Percentiles rank a stretch among this genome's conserved stretches.
phyloP scores from a whole-genome alignment of 345 rosid genomes.

The Dovyalis caffra region DNA sequence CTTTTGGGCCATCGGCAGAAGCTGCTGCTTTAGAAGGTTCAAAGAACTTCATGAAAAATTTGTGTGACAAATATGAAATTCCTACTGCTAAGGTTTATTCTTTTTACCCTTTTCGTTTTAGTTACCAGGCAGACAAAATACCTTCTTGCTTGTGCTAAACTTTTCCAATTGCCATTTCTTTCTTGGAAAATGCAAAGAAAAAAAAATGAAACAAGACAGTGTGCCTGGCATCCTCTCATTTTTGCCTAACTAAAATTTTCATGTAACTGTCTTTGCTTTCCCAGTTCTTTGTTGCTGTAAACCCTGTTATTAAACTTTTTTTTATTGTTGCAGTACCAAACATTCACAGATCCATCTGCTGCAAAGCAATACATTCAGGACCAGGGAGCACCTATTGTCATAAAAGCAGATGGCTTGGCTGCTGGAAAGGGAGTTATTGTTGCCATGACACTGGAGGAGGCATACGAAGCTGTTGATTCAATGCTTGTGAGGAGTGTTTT shows the following conservation, averaged over 20 bases:
- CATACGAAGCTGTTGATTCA: constrained; percentile 80
- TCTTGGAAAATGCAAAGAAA: neutral
- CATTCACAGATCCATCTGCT: constrained; percentile 60
- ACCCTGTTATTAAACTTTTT: too few species aligned
- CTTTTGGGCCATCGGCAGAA: constrained; percentile 91
- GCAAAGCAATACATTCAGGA: constrained; percentile 72
- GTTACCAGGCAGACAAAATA: neutral
- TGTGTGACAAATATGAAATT: constrained; percentile 80
- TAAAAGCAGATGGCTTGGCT: constrained; percentile 96
- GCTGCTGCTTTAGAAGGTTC: constrained; percentile 99
- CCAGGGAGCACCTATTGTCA: constrained; percentile 78
- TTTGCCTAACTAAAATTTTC: neutral
- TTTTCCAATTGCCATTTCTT: neutral
- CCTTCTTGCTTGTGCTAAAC: neutral
- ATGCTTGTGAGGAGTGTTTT: constrained; percentile 78
- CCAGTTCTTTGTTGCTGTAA: neutral
- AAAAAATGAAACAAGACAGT: neutral
- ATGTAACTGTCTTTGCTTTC: neutral
- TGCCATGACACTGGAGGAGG: constrained; percentile 78
- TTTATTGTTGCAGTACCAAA: constrained; percentile 53
- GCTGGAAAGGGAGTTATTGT: constrained; percentile 95
- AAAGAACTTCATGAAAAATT: constrained; percentile 85
- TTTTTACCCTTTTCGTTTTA: neutral
- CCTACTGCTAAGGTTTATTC: constrained; percentile 88
- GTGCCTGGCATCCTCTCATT: neutral